Evolutionary conservation across 2,329 filamentous ascomycete genomes (phyloP).

Genomic region (Alternaria sp.): DNA sequence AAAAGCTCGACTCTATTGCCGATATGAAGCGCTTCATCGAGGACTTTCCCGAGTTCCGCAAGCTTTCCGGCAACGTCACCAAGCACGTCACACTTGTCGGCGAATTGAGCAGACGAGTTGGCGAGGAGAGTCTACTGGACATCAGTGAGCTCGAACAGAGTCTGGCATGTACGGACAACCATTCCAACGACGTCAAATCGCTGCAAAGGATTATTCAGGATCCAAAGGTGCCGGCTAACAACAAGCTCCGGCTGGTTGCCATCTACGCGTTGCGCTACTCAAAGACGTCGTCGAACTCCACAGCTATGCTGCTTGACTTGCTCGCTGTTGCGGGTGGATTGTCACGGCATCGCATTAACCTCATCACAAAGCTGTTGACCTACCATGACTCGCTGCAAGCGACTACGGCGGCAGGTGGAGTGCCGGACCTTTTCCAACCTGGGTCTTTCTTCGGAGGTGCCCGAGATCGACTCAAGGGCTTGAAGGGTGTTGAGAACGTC

Average conservation of each 20-base stretch:
- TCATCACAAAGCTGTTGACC: conserved; percentile 80
- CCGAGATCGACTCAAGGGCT: conserved; percentile 85
- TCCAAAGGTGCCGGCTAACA: conserved; percentile 75
- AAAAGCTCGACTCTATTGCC: conserved; percentile 93
- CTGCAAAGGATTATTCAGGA: conserved; percentile 87
- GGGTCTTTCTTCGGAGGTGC: conserved; percentile 87
- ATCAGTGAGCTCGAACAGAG: conserved; percentile 97
- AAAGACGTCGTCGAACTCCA: conserved; percentile 81
- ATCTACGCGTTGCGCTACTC: conserved; percentile 95
- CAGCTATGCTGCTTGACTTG: conserved; percentile 85
- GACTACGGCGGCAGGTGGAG: conserved; percentile 72
- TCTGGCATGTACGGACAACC: conserved; percentile 95
- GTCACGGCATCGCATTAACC: conserved; percentile 73
- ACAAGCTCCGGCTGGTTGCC: conserved; percentile 87
- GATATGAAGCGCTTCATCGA: conserved; percentile 99
- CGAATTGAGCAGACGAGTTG: conserved; percentile 87
- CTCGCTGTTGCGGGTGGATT: conserved; percentile 84
- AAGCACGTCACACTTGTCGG: conserved; percentile 97
- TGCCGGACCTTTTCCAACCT: conserved; percentile 91
- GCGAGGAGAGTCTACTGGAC: conserved; percentile 86
- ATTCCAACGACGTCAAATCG: conserved; percentile 87
- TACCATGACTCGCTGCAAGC: conserved; percentile 89
- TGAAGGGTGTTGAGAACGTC: conserved; percentile 98
- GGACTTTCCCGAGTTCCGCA: conserved; percentile 97
- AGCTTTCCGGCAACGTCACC: conserved; percentile 95